Percentiles rank a stretch among this genome's conserved stretches.
These are phyloP conservation scores for Scheffersomyces coipomensis DNA, from an alignment of 805 yeast genomes.

Conservation along the genomic window DNA sequence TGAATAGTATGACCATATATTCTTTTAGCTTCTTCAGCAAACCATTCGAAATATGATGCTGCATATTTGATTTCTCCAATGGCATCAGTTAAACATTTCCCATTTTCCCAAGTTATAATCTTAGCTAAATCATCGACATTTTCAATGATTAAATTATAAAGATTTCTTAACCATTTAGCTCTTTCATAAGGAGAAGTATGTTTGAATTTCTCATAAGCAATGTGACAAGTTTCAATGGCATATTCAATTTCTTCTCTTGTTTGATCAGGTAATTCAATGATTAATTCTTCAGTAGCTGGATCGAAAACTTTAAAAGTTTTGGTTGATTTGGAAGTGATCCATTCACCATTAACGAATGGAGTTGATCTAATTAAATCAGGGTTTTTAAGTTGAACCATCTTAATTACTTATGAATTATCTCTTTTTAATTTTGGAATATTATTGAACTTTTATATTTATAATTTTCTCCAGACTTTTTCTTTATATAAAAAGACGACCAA, in stretches of 20 bases:
- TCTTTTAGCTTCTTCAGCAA: conserved; percentile 55
- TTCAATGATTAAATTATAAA: conserved; percentile 51
- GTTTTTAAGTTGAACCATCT: conserved; percentile 22
- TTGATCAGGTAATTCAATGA: conserved; percentile 43
- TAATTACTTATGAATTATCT: no score
- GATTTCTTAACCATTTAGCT: conserved; percentile 47
- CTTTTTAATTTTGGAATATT: no score
- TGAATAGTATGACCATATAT: conserved; percentile 57
- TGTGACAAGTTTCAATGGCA: conserved; percentile 48
- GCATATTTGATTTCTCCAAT: conserved; percentile 57
- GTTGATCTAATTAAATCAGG: conserved; percentile 28
- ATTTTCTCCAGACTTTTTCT: no score
- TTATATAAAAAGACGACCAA: no score
- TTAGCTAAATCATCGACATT: conserved; percentile 57
- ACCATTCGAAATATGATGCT: conserved; percentile 49
- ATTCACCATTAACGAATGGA: conserved; percentile 39
- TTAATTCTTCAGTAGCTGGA: conserved; percentile 39
- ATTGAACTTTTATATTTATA: no score
- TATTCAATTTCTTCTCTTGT: conserved; percentile 39
- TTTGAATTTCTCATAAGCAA: conserved; percentile 45
- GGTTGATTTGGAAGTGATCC: conserved; percentile 36
- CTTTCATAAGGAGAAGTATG: conserved; percentile 51
- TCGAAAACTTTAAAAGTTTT: conserved; percentile 36
- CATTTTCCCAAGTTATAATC: conserved; percentile 59
- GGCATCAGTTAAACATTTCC: conserved; percentile 55